A percentile compares a stretch with the other conserved stretches of the same genome.
Conservation (phyloP, 2,329 filamentous ascomycete species). For the Pseudodiploospora longispora region DNA sequence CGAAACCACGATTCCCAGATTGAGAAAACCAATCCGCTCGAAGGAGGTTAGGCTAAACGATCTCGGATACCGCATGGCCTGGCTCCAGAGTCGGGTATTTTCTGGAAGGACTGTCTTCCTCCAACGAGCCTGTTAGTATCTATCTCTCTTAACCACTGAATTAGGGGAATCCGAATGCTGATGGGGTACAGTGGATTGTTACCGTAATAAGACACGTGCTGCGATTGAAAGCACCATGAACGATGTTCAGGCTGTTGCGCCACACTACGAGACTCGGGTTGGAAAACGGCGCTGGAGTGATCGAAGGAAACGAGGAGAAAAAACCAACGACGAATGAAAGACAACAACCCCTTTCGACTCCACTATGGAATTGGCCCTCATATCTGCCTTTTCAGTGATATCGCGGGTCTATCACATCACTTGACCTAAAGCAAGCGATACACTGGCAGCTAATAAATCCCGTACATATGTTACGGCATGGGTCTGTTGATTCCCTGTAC, state of each 20-base stretch:
- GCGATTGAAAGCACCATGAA: slow-evolving; percentile 73
- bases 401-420: too few relatives aligned
- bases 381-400: too few relatives aligned
- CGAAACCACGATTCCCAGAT: slow-evolving; percentile 67
- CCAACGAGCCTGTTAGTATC: slow-evolving; percentile 76
- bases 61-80: slow-evolving; percentile 89
- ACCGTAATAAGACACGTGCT: slow-evolving; percentile 82
- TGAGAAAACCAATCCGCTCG: slow-evolving; percentile 59
- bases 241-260: slow-evolving; percentile 63
- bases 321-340: slow-evolving; percentile 20
- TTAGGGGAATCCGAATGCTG: too few relatives aligned
- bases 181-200: slow-evolving; percentile 66
- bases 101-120: slow-evolving; percentile 78
- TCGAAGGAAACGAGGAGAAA: slow-evolving; percentile 33
- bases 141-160: not conserved
- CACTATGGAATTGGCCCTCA: too few relatives aligned
- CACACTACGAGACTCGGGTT: slow-evolving; percentile 81
- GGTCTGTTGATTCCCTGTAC: too few relatives aligned
- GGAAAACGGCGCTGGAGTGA: slow-evolving; percentile 74
- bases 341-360: not conserved
- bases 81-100: slow-evolving; percentile 91
- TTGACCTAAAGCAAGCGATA: too few relatives aligned
- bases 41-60: slow-evolving; percentile 92
- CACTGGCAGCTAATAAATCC: too few relatives aligned
- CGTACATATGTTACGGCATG: too few relatives aligned